Conservation (phyloP, 2,329 filamentous ascomycete genomes). For the Fusarium sp. region DNA sequence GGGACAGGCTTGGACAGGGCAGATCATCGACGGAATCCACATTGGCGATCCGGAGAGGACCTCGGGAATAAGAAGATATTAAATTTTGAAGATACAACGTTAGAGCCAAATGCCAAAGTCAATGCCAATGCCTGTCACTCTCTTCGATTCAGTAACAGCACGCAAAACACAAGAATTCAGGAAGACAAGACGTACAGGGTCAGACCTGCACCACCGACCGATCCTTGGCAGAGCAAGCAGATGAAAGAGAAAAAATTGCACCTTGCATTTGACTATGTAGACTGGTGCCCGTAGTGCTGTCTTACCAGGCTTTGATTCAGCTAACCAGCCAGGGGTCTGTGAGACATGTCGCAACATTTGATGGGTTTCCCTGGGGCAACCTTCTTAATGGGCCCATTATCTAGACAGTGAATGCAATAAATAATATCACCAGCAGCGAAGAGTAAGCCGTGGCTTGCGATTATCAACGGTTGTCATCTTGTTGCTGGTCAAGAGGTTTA, state of each 20-base stretch:
- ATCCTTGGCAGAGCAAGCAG: constrained; percentile 25
- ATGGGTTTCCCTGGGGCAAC: constrained; percentile 27
- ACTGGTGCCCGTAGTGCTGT: constrained; percentile 6
- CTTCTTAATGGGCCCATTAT: constrained; percentile 17
- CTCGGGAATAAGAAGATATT: constrained; percentile 15
- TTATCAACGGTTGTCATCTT: constrained; percentile 10
- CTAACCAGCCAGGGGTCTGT: constrained; percentile 24
- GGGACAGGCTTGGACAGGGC: constrained; percentile 11
- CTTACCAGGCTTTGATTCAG: constrained; percentile 15
- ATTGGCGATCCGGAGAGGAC: constrained; percentile 14
- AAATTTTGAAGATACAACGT: not conserved
- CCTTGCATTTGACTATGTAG: not conserved
- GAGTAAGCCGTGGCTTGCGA: constrained; percentile 15
- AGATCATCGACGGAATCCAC: constrained; percentile 29
- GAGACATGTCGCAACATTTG: constrained; percentile 23
- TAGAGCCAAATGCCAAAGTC: not conserved
- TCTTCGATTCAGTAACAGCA: not conserved
- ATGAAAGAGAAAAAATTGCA: not conserved
- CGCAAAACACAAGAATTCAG: constrained; percentile 1
- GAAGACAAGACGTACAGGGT: constrained; percentile 8
- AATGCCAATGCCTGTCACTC: constrained; percentile 3
- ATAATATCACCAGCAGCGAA: not conserved
- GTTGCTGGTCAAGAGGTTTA: constrained; percentile 10
- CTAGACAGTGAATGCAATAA: constrained; percentile 2
- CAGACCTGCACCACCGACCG: constrained; percentile 10